These are phyloP conservation scores for Penicillium arizonense DNA, from an alignment of 495 filamentous ascomycete species.

Conservation along the genomic window DNA sequence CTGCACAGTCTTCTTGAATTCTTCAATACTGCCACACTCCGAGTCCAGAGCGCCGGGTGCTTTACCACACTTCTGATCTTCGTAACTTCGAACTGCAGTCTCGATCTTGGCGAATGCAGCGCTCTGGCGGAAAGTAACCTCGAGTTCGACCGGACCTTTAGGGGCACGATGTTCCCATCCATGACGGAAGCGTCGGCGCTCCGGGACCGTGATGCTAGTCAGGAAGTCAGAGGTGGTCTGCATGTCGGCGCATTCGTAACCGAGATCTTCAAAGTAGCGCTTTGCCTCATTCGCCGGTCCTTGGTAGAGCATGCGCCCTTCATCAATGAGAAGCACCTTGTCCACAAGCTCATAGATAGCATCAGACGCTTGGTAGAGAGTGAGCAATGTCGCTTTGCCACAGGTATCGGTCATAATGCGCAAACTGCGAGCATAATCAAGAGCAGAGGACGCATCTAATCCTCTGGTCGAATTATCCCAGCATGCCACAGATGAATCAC, in stretches of 20 bases:
- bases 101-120: slow-evolving; percentile 45
- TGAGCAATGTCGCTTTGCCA: slow-evolving; percentile 75
- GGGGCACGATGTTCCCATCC: slow-evolving; percentile 69
- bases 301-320: slow-evolving; percentile 76
- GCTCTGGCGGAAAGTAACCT: slow-evolving; percentile 52
- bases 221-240: slow-evolving; percentile 84
- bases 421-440: slow-evolving; percentile 68
- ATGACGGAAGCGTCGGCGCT: slow-evolving; percentile 58
- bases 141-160: slow-evolving; percentile 67
- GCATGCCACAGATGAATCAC: slow-evolving; percentile 69
- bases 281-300: slow-evolving; percentile 68
- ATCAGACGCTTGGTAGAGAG: slow-evolving; percentile 79
- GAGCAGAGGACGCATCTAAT: slow-evolving; percentile 76
- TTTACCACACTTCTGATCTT: slow-evolving; percentile 33
- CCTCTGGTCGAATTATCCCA: slow-evolving; percentile 88
- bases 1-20: slow-evolving; percentile 42
- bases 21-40: slow-evolving; percentile 45
- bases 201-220: slow-evolving; percentile 72
- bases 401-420: slow-evolving; percentile 77
- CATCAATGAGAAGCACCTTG: slow-evolving; percentile 79
- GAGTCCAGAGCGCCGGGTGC: slow-evolving; percentile 32
- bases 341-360: slow-evolving; percentile 83
- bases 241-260: slow-evolving; percentile 71
- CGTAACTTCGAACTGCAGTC: slow-evolving; percentile 48
- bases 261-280: slow-evolving; percentile 76